Percentiles rank a stretch among this genome's conserved stretches.
phyloP scores from a whole-genome alignment of 1,284 basidiomycete genomes.

The Sphaerobolus stellatus region DNA sequence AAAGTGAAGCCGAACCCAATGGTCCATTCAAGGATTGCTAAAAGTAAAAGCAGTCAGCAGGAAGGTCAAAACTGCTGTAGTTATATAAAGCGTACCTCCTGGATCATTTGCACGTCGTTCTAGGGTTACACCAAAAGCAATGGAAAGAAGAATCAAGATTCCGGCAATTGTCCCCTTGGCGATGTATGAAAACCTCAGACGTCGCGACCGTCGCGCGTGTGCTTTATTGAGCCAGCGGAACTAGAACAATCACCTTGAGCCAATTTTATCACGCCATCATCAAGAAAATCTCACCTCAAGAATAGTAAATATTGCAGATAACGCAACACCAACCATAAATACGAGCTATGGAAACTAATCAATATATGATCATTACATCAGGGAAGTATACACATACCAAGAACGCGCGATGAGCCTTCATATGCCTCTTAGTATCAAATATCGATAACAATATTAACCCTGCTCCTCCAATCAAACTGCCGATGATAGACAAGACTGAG shows the following conservation, averaged over 20 bases:
- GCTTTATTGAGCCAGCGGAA: conserved; percentile 65
- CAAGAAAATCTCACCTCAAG: conserved; percentile 47
- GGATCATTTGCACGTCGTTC: conserved; percentile 48
- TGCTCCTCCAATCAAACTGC: conserved; percentile 58
- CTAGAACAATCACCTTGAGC: conserved; percentile 31
- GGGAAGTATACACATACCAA: conserved; percentile 29
- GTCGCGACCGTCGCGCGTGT: conserved; percentile 43
- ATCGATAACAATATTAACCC: conserved; percentile 57
- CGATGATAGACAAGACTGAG: conserved; percentile 54
- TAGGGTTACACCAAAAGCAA: conserved; percentile 58
- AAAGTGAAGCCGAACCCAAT: conserved; percentile 71
- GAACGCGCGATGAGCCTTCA: conserved; percentile 53
- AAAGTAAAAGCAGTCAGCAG: background rate
- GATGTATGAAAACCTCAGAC: conserved; percentile 56
- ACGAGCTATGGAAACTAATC: conserved; percentile 36
- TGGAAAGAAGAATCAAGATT: conserved; percentile 56
- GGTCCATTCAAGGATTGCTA: conserved; percentile 68
- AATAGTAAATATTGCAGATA: conserved; percentile 71
- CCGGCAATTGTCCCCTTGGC: conserved; percentile 59
- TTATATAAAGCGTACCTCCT: conserved; percentile 37
- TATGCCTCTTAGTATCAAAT: conserved; percentile 60
- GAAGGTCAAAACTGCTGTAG: background rate
- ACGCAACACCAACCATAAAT: conserved; percentile 60
- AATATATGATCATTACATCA: background rate
- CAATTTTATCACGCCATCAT: background rate